Percentiles rank a stretch among this genome's conserved stretches.
Conservation (phyloP, 176 grass and related monocot genomes). For the Triticum urartu region DNA sequence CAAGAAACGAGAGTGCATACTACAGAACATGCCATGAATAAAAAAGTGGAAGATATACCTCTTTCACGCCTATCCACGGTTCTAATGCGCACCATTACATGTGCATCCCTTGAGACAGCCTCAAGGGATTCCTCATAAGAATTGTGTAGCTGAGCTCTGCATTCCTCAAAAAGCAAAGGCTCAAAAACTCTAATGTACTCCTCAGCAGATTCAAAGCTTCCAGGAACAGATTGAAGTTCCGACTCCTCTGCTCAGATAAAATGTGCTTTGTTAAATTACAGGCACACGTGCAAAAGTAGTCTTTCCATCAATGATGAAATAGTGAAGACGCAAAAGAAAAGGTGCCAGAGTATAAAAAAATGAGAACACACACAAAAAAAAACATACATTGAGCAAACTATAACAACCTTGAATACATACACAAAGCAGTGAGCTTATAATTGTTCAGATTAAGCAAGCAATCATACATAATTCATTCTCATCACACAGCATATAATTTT, state of each 20-base stretch:
- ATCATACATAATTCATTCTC: not conserved
- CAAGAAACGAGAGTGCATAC: not conserved
- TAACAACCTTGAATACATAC: not conserved
- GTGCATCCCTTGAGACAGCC: constrained; percentile 68
- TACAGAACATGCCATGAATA: not conserved
- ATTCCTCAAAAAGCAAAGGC: constrained; percentile 99
- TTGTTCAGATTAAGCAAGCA: constrained; percentile 7
- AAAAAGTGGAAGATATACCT: constrained; percentile 46
- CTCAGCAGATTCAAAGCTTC: constrained; percentile 74
- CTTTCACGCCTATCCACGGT: constrained; percentile 84
- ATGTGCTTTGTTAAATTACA: not conserved
- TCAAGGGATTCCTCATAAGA: constrained; percentile 90
- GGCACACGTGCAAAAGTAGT: not conserved
- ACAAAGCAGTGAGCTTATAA: not conserved
- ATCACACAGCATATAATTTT: constrained; percentile 5
- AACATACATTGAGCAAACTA: constrained; percentile 1
- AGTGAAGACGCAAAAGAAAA: constrained; percentile 13
- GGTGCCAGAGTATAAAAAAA: not conserved
- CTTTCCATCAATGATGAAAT: not conserved
- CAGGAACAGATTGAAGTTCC: constrained; percentile 91
- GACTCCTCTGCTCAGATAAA: constrained; percentile 67
- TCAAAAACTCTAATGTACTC: constrained; percentile 96
- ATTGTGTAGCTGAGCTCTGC: constrained; percentile 90
- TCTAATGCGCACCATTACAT: constrained; percentile 75
- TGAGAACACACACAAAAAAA: not conserved